Base-by-base conservation (phyloP, 495 filamentous ascomycete species). In the Aspergillus olivimuriae region DNA sequence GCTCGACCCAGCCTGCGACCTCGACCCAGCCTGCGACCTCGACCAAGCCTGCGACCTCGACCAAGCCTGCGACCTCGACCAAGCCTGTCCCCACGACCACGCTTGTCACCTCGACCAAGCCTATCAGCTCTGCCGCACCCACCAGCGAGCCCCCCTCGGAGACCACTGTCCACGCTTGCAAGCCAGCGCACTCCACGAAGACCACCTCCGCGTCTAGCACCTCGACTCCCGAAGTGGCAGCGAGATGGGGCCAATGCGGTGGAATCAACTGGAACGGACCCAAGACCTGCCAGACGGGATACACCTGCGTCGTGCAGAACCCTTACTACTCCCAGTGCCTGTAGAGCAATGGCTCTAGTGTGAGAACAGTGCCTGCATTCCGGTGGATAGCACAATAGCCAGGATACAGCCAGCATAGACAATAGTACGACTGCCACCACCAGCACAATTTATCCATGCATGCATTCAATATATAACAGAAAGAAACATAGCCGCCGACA, bases 251-350 rank as follows among this genome's bases (percentile, higher is more conserved):
- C 31, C 76, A 80, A 50, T 80, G 76, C 33, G 75, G 76, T 37
- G 76, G 76, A 26, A 44, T 55, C 20, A 66, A 69, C 50, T 79
- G 67, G 61, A 65, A 50, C 2, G 75, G 76, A 24, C 31, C 66
- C 4, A 73, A 65, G 2, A 60, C 61, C 34, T 80, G 76, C 51
- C 61, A 57, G 44, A 56, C 60, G 16, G 64, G 65, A 5, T 64
- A 66, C 32, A 66, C 60, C 15, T 80, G 75, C 61, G 45, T 60
- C 28, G 43, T 40, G 42, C 50, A 59, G 41, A 79, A 78, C 53
- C 52, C 65, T 21, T 77, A 57, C 56, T 78, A 78, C 53, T 71
- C 58, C 39, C 74, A 77, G 65, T 78, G 75, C 48, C 15, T 74
- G 44, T 73, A 62, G 10, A 20, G 24, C 5, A 11, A 11, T 5